Percentiles rank a stretch among this genome's conserved stretches.
These are phyloP conservation scores for Zelonia costaricensis DNA, from an alignment of 208 protist species.

Conservation along the genomic window DNA sequence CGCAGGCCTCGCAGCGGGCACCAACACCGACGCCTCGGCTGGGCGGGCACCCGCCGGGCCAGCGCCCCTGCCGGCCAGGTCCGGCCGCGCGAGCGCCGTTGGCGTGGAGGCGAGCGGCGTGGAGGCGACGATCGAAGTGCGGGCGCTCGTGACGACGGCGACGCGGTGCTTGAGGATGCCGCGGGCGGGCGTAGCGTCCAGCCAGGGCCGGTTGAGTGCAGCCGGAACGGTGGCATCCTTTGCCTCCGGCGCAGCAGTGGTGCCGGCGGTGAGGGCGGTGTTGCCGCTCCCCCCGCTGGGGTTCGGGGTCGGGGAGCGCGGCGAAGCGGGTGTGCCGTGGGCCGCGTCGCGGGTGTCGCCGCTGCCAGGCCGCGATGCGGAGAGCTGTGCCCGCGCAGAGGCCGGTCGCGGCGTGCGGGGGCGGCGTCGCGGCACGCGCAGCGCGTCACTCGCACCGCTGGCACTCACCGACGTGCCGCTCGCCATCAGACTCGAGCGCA, in stretches of 20 bases:
- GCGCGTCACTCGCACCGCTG: no score
- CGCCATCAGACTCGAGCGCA: no score
- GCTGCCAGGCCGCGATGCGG: no score
- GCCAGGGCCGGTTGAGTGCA: conserved; percentile 4
- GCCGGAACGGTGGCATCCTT: no score
- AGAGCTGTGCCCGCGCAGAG: no score
- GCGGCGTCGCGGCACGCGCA: no score
- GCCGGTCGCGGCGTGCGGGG: no score
- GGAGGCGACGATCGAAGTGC: background rate
- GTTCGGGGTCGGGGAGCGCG: no score
- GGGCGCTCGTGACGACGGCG: background rate
- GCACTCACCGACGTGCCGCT: no score
- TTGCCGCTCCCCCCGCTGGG: background rate
- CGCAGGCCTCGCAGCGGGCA: background rate
- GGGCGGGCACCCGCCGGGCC: background rate
- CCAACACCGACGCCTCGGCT: background rate
- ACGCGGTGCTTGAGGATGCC: conserved; percentile 6
- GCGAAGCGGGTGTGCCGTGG: no score
- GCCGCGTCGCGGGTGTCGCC: no score
- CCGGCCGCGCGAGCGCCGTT: background rate
- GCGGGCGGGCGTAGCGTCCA: background rate
- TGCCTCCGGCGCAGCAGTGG: background rate
- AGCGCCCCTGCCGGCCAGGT: background rate
- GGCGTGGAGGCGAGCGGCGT: background rate
- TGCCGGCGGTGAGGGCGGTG: background rate